Evolutionary conservation across 78 protist genomes (phyloP), one percentile per base, ranked within the genome.

Genomic region (Polysphondylium violaceum): DNA sequence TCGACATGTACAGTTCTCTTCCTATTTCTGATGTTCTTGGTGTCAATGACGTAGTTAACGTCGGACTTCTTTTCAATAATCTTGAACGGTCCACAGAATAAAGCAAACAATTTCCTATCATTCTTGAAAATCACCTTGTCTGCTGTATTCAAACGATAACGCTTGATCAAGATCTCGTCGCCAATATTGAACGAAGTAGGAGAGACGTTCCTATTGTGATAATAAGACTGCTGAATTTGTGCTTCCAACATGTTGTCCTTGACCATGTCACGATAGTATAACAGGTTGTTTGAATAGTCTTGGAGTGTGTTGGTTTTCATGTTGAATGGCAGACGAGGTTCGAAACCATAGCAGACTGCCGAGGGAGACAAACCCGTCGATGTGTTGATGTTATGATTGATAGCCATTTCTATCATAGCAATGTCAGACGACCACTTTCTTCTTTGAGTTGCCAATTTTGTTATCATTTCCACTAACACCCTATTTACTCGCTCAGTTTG

Each of bases 401-500:
- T 56, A 8, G 31, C 64, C 1, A 56, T 25, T 56, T 56, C 64
- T 3, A 56, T 56, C 9, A 8, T 19, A 8, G 2, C 25, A 12
- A 56, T 56, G 21, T 56, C 64, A 9, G 25, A 8, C 11, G 21
- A 25, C 64, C 64, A 56, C 1, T n/a, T n/a, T 56, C 21, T 25
- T 38, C 47, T 65, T 17, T 1, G 16, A 2, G 29, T 8, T 6
- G 58, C n/a, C 40, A 40, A n/a, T 25, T 67, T 67, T 0, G 36
- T 19, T 25, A 67, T 16, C 11, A 33, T 67, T 0, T 67, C 59
- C 1, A 43, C 3, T 1, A 67, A 25, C 0, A 25, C 19, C 43
- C 75, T 44, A 7, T 76, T 61, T 0, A 19, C 43, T 2, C 51
- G 21, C 21, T 77, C 87, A 0, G 87, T 51, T 19, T 77, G 87